These are phyloP conservation scores for Neonectria faginata DNA, from an alignment of 2,329 filamentous ascomycete species.

Conservation along the genomic window DNA sequence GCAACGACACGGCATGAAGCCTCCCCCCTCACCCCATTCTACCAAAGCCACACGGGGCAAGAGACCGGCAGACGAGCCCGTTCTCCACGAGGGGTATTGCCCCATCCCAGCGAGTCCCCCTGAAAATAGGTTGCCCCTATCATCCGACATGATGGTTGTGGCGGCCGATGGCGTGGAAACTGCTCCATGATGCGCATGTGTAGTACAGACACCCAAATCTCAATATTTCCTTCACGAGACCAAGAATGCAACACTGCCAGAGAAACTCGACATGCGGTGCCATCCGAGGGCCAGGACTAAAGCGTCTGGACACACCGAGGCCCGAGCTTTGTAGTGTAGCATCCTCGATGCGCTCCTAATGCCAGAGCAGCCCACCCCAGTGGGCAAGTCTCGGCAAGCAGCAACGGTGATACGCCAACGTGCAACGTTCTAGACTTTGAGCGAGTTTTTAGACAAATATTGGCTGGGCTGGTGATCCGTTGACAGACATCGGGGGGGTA, in stretches of 20 bases:
- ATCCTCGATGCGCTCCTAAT: conserved; percentile 18
- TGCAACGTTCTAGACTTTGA: conserved; percentile 37
- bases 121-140: conserved; percentile 29
- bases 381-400: conserved; percentile 21
- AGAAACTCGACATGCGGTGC: conserved; percentile 10
- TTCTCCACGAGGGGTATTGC: conserved; percentile 12
- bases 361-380: conserved; percentile 12
- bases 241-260: conserved; percentile 22
- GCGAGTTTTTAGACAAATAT: conserved; percentile 27
- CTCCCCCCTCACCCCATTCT: conserved; percentile 5
- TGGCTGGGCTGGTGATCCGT: conserved; percentile 7
- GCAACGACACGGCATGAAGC: conserved; percentile 16
- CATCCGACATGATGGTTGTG: conserved; percentile 37
- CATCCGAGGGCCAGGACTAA: conserved; percentile 24
- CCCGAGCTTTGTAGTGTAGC: conserved; percentile 17
- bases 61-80: conserved; percentile 1
- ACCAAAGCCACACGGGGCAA: not conserved
- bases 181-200: conserved; percentile 31
- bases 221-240: conserved; percentile 26
- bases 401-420: conserved; percentile 24
- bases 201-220: conserved; percentile 18
- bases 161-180: conserved; percentile 32
- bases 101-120: conserved; percentile 27
- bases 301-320: conserved; percentile 27
- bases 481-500: conserved; percentile 5